phyloP scores from a whole-genome alignment of 805 yeast species.

The Zygosaccharomyces bailii region DNA sequence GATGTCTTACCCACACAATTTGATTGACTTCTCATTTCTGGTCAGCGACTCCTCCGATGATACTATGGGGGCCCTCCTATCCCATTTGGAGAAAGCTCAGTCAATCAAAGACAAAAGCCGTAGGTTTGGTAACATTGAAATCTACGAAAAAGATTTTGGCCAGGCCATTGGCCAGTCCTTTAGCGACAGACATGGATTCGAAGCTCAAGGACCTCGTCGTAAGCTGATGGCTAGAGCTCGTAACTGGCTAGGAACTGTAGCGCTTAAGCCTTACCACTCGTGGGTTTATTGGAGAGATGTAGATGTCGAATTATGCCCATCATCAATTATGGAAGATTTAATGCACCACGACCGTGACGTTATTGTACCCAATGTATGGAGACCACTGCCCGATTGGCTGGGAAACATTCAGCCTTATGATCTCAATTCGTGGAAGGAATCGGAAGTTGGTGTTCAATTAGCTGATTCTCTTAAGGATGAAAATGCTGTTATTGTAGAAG shows the following conservation, averaged over 20 bases:
- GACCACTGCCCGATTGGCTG: constrained; percentile 83
- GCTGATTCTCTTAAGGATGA: constrained; percentile 72
- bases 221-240: constrained; percentile 95
- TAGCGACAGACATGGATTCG: constrained; percentile 90
- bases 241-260: constrained; percentile 87
- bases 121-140: constrained; percentile 81
- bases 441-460: constrained; percentile 73
- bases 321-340: constrained; percentile 80
- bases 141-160: constrained; percentile 89
- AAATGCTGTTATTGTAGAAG: constrained; percentile 96
- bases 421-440: constrained; percentile 81
- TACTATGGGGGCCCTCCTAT: constrained; percentile 66
- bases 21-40: constrained; percentile 78
- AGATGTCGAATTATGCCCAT: constrained; percentile 89
- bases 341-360: constrained; percentile 91
- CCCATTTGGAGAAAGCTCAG: constrained; percentile 61
- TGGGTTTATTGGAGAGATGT: constrained; percentile 99
- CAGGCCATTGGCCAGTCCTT: constrained; percentile 91
- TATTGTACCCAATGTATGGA: constrained; percentile 92
- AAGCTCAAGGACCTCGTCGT: constrained; percentile 92
- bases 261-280: constrained; percentile 86
- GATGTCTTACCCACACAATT: constrained; percentile 81
- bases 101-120: constrained; percentile 54
- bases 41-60: constrained; percentile 89
- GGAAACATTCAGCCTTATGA: constrained; percentile 85